Evolutionary conservation across 1,284 basidiomycete species (phyloP).

Genomic region (Moesziomyces globuligerus): DNA sequence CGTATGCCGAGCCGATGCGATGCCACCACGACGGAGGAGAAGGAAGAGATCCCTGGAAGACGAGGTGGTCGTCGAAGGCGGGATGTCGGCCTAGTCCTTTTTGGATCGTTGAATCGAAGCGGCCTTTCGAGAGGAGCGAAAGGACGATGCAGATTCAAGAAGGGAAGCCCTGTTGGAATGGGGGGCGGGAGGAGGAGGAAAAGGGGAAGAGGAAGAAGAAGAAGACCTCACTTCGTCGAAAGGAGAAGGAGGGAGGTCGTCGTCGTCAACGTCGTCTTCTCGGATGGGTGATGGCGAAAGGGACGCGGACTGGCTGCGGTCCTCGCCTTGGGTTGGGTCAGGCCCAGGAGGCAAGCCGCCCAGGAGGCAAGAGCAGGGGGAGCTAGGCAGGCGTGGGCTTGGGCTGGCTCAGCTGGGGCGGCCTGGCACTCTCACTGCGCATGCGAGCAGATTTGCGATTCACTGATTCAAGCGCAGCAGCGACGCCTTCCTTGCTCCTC

Average conservation of each 20-base stretch:
- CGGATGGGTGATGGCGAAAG: slow-evolving; percentile 14
- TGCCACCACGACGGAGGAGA: not conserved
- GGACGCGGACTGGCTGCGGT: not conserved
- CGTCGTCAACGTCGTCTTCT: slow-evolving; percentile 3
- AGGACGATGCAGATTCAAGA: not conserved
- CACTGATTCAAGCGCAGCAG: not conserved
- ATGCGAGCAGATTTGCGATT: too few species aligned
- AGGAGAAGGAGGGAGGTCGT: slow-evolving; percentile 31
- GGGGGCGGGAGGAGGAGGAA: slow-evolving; percentile 9
- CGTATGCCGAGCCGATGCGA: slow-evolving; percentile 15
- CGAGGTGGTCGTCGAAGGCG: too few species aligned
- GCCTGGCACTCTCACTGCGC: too few species aligned
- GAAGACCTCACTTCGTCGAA: slow-evolving; percentile 29
- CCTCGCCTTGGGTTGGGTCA: not conserved
- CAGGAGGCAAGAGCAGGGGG: too few species aligned
- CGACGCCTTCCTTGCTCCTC: not conserved
- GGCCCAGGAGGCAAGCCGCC: not conserved
- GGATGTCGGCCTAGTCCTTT: not conserved
- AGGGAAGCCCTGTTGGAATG: slow-evolving; percentile 10
- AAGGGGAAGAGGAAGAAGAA: slow-evolving; percentile 23
- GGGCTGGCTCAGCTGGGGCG: too few species aligned
- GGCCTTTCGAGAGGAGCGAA: not conserved
- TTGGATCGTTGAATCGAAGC: not conserved
- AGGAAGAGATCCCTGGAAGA: slow-evolving; percentile 3
- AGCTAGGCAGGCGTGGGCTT: not conserved